Evolutionary conservation across 139 green algal species (phyloP), one percentile per base, ranked within the genome.

Genomic region (Closterium sp.): DNA sequence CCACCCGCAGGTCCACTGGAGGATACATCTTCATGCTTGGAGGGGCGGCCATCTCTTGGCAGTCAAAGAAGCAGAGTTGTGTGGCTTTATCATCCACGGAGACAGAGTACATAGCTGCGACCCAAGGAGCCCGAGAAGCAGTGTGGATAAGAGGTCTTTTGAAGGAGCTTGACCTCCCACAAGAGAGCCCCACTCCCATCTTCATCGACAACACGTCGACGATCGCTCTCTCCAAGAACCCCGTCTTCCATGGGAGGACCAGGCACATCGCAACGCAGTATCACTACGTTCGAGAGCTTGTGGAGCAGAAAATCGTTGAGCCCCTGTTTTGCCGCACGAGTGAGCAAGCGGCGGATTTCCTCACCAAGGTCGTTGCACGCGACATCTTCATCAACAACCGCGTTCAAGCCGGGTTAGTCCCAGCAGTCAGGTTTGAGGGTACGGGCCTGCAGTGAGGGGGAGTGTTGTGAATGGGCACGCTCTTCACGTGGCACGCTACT

Each of bases 1-100:
- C 32, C 9, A 92, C 85, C 27, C 85, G 85, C 30, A 31, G 88
- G 34, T 86, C 38, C n/a, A 91, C n/a, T n/a, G n/a, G n/a, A n/a
- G 45, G 88, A 31, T 91, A 91, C 38, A 32, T 91, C 27, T 91
- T 91, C 31, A 85, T 86, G 32, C 32, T 91, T 31, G 32, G 32
- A 31, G 88, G 88, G 86, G 88, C 34, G 30, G 88, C 88, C 22
- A 32, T 91, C 28, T 70, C 28, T 38, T 91, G 88, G 88, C 27
- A n/a, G 9, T 86, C 31, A 22, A 85, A 86, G 31, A 31, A 27
- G n/a, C 88, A 91, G 22, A 17, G 27, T 2, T 70, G 11, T 27
- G 88, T 91, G 27, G 88, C 88, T 13, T 24, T 86, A n/a, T 86
- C 38, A 34, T 38, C 88, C 10, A 34, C 84, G 17, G 88, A 91